Evolutionary conservation across 2,329 filamentous ascomycete species (phyloP), one percentile per base, ranked within the genome.

Genomic region (Exophiala alcalophila): DNA sequence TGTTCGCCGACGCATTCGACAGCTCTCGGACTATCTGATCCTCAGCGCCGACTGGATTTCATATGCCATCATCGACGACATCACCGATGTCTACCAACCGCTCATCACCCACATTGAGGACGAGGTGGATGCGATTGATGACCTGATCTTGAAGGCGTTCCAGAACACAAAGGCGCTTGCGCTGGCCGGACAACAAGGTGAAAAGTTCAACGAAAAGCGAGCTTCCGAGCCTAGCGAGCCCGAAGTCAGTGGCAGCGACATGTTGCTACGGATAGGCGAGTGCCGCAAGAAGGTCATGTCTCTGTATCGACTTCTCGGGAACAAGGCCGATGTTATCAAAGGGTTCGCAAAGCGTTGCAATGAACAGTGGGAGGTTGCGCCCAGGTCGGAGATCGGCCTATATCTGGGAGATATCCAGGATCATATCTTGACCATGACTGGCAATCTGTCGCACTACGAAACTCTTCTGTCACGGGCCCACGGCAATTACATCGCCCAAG

Each of bases 321-420:
- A 94, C 67, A 98, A 98, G 68, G 92, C 92, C 35, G 92, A 98
- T 64, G 92, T 98, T 45, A 97, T 98, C 73, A 97, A 97, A 69
- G 92, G 92, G 1, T 98, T 98, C 59, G 92, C 92, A 4, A 98
- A 98, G 69, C 78, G 92, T 10, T 98, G 92, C 69, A 98, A 96
- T 61, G 91, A 98, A 70, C 85, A 94, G 53, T 98, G 90, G 89
- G 86, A 96, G 57, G 86, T 98, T 46, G 91, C 92, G 4, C 92
- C 92, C 8, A 79, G 90, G 50, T 92, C 86, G 23, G 92, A 98
- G 63, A 97, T 98, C 61, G 92, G 92, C n/a, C 69, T 98, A 39
- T 98, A 97, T 66, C 72, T 98, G 45, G 92, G 92, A 50, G 92
- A 98, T 69, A 98, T 98, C 52, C 92, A 98, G 65, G 92, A 98